A percentile compares a stretch with the other conserved stretches of the same genome.
Evolutionary conservation across 2,329 filamentous ascomycete species (phyloP).

Genomic region (Emericellopsis cladophorae): DNA sequence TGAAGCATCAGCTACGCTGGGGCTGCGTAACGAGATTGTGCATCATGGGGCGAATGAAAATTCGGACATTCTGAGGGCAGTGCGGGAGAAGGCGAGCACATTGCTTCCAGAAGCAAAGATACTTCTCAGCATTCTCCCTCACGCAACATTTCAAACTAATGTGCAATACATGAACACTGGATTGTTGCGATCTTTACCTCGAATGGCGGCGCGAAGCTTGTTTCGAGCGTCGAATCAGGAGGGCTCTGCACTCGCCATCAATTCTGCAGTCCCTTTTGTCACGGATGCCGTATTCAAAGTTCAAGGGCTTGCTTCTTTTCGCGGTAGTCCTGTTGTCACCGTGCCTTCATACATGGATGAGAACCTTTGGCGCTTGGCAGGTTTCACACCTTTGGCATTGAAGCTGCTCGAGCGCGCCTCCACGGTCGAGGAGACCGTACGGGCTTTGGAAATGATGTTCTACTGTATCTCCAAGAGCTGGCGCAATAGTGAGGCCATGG

Average conservation of each 20-base stretch:
- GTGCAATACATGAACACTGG: conserved; percentile 67
- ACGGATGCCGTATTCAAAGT: conserved; percentile 76
- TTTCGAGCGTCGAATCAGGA: conserved; percentile 23
- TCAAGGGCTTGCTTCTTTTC: conserved; percentile 70
- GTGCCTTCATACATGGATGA: conserved; percentile 81
- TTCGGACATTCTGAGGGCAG: conserved; percentile 84
- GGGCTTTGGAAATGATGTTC: conserved; percentile 74
- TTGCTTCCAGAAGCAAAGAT: conserved; percentile 74
- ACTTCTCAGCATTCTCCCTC: conserved; percentile 71
- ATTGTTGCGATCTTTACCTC: conserved; percentile 64
- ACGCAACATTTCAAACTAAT: conserved; percentile 68
- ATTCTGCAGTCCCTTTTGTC: conserved; percentile 74
- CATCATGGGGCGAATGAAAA: conserved; percentile 81
- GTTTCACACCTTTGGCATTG: conserved; percentile 73
- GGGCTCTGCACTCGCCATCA: conserved; percentile 71
- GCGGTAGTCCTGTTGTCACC: conserved; percentile 70
- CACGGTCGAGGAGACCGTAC: conserved; percentile 56
- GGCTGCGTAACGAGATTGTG: conserved; percentile 80
- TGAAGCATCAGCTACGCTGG: conserved; percentile 78
- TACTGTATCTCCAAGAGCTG: conserved; percentile 81
- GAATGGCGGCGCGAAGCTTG: conserved; percentile 52
- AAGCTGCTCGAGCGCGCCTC: conserved; percentile 72
- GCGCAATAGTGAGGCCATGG: conserved; percentile 97
- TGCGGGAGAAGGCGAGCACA: conserved; percentile 70
- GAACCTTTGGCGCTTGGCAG: conserved; percentile 84